A percentile compares a stretch with the other conserved stretches of the same genome.
phyloP scores from a whole-genome alignment of 495 filamentous ascomycete species.

The Cryomyces minteri region DNA sequence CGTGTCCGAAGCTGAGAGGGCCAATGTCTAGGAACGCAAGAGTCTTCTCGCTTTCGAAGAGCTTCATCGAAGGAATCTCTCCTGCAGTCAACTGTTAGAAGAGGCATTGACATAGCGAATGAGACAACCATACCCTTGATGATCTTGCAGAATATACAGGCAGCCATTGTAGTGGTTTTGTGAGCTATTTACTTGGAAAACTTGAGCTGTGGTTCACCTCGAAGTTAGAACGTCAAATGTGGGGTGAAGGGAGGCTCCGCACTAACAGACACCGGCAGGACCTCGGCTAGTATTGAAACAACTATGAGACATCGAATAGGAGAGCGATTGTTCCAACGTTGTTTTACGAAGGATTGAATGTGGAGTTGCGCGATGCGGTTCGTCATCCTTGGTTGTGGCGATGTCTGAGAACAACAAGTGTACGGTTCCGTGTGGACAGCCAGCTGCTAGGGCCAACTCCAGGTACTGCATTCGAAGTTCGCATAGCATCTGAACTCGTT shows the following conservation, averaged over 20 bases:
- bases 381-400: too few species aligned
- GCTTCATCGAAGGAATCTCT: slow-evolving; percentile 88
- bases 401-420: too few species aligned
- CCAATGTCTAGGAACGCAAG: slow-evolving; percentile 94
- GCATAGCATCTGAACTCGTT: slow-evolving; percentile 69
- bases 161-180: slow-evolving; percentile 22
- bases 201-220: background rate
- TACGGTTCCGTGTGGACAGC: background rate
- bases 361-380: too few species aligned
- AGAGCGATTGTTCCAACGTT: too few species aligned
- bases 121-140: slow-evolving; percentile 53
- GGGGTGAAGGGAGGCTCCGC: background rate
- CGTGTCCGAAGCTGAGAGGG: slow-evolving; percentile 64
- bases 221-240: slow-evolving; percentile 20
- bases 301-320: too few species aligned
- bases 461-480: slow-evolving; percentile 43
- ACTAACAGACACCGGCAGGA: too few species aligned
- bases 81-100: slow-evolving; percentile 28
- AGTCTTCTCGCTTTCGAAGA: slow-evolving; percentile 83
- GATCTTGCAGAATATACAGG: slow-evolving; percentile 97
- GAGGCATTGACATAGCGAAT: background rate
- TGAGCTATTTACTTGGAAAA: background rate
- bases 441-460: slow-evolving; percentile 22
- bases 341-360: too few species aligned
- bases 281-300: too few species aligned